phyloP scores from a whole-genome alignment of 371 early-diverging fungal genomes.

The Mucor ambiguus region DNA sequence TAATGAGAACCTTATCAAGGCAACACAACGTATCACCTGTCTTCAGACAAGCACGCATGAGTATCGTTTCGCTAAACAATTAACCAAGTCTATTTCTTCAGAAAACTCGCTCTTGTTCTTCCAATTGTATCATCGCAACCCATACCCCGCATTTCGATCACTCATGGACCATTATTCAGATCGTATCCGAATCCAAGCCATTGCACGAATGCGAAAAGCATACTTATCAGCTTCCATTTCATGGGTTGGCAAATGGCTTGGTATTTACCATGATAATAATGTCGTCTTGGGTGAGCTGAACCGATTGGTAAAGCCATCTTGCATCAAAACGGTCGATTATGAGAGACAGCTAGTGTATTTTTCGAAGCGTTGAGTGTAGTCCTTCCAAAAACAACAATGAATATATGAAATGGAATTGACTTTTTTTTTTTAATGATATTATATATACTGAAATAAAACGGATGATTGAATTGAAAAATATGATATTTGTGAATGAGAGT shows the following conservation, averaged over 20 bases:
- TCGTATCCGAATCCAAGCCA: slow-evolving; percentile 11
- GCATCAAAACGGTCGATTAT: slow-evolving; percentile 20
- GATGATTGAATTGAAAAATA: too few relatives aligned
- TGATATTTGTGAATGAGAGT: background rate
- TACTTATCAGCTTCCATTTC: slow-evolving; percentile 18
- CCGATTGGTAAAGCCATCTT: slow-evolving; percentile 11
- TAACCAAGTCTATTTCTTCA: slow-evolving; percentile 4
- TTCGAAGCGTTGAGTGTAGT: background rate
- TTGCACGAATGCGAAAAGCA: slow-evolving; percentile 16
- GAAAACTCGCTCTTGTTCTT: slow-evolving; percentile 17
- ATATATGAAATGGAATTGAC: too few relatives aligned
- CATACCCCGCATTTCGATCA: slow-evolving; percentile 12
- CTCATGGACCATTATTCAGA: slow-evolving; percentile 15
- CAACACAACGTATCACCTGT: background rate
- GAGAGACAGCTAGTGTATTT: slow-evolving; percentile 19
- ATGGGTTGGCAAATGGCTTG: slow-evolving; percentile 23
- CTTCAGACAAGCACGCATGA: slow-evolving; percentile 13
- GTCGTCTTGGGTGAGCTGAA: slow-evolving; percentile 10
- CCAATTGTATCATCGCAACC: slow-evolving; percentile 17
- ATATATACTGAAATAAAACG: too few relatives aligned
- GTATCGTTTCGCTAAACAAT: slow-evolving; percentile 12
- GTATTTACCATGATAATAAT: slow-evolving; percentile 7
- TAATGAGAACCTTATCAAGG: background rate
- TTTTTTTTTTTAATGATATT: too few relatives aligned
- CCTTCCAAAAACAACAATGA: background rate